Evolutionary conservation across 2,329 filamentous ascomycete genomes (phyloP), one percentile per base, ranked within the genome.

Genomic region (Geosmithia flava): DNA sequence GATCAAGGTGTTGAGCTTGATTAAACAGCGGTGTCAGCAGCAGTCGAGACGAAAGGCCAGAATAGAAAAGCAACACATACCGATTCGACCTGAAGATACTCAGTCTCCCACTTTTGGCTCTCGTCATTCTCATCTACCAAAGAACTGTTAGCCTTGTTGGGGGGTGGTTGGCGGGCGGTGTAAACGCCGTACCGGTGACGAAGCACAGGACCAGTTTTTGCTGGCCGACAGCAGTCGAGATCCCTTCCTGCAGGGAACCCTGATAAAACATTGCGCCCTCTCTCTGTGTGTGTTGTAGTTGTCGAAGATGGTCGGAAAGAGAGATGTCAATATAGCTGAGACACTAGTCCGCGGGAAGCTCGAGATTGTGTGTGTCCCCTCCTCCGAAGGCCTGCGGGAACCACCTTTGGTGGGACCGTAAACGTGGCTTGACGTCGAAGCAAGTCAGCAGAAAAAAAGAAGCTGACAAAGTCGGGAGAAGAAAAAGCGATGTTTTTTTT

Each of bases 171-270:
- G 3, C 13, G 5, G 13, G n/a, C n/a, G 41, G 8, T 16, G 30
- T 23, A 53, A 54, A 4, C 8, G 23, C 8, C 70, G 54, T 64
- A 88, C 87, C 83, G 59, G 81, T 79, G 30, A 95, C 83, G 64
- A 96, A 94, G 67, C 88, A 95, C 29, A 86, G 76, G 1, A 96
- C 85, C 17, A 85, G 74, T 64, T 91, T 94, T 50, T 78, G 71
- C 62, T 90, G 73, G 51, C 79, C 76, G 7, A 96, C 74, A 13
- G 90, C 88, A 19, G 78, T 71, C 30, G 77, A 74, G 56, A 96
- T 94, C 50, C 87, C 90, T 57, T 84, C 83, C 57, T 94, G 85
- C 19, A 96, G 67, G 51, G 80, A 81, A 17, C 89, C 90, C 51
- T 81, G 59, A 62, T 89, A 90, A 66, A 95, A 96, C 83, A 95